Base-by-base conservation (phyloP, 2,329 filamentous ascomycete species). In the Alternaria sp. region DNA sequence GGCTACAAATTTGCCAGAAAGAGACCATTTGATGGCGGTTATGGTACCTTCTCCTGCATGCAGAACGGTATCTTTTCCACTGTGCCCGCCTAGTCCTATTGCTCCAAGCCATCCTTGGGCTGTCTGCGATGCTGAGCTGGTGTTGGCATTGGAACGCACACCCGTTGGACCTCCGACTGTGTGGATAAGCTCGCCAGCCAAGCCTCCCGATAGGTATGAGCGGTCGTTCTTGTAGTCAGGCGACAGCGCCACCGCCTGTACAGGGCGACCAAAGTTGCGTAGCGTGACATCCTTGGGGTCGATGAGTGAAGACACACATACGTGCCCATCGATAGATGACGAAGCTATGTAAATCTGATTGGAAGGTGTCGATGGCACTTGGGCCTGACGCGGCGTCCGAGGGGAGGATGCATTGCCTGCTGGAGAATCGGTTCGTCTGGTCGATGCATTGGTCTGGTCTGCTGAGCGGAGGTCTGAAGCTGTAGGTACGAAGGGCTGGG, bases 291-390 rank as follows among this genome's bases (percentile, higher is more conserved):
- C 96, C 74, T 93, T 96, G 40, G 91, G 82, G 74, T 99, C 95
- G 19, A 96, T 83, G 19, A 99, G 83, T 1, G 93, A 97, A 62
- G 93, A 90, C 1, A 99, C 88, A 73, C 96, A 98, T 13, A 99
- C 93, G 75, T 97, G 95, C 17, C 96, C 96, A 79, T 99, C 96
- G 76, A 97, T 92, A 0, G 96, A 98, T 0, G 96, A 93, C 1
- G 95, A 97, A 1, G 91, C 95, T 69, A 99, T 92, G 78, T 96
- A 92, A 44, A 99, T 97, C 57, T 94, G 90, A 73, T 97, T 98
- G 2, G 93, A 94, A 0, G 93, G 91, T 0, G 86, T 93, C 62
- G 90, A 89, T 0, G 92, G 89, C 3, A 97, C 83, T 1, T 85
- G 82, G 0, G 83, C 79, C 66, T 91, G 86, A 61, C 86, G 84